Evolutionary conservation across 2,329 filamentous ascomycete species (phyloP).

Genomic region (Aspergillus aculeatus): DNA sequence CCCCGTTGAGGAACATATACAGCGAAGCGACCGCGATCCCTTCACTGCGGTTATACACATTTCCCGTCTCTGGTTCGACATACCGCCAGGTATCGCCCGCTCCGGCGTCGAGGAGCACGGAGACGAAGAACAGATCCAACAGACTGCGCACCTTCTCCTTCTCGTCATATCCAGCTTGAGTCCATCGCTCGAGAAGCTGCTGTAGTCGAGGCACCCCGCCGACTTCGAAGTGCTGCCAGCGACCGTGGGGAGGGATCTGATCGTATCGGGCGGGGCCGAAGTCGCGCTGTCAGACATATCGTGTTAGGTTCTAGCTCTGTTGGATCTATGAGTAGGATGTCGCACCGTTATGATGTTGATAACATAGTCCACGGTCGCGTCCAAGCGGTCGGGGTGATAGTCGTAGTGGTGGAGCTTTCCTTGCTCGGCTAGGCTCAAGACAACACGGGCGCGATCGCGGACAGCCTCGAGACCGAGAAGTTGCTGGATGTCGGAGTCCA

Average conservation of each 20-base stretch:
- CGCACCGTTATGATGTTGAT: constrained; percentile 41
- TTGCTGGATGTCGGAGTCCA: constrained; percentile 26
- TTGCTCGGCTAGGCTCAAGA: constrained; percentile 38
- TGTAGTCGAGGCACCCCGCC: constrained; percentile 53
- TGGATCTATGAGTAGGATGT: neutral
- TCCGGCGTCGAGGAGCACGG: constrained; percentile 58
- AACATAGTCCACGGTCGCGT: constrained; percentile 45
- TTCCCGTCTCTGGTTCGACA: constrained; percentile 37
- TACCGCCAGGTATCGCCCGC: constrained; percentile 53
- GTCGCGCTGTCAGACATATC: constrained; percentile 43
- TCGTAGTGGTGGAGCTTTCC: constrained; percentile 46
- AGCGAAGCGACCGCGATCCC: constrained; percentile 53
- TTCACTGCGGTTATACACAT: constrained; percentile 46
- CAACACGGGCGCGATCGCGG: constrained; percentile 26
- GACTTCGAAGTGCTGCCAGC: constrained; percentile 65
- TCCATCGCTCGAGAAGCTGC: constrained; percentile 49
- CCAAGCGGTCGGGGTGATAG: constrained; percentile 41
- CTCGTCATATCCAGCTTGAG: constrained; percentile 42
- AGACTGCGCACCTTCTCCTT: constrained; percentile 54
- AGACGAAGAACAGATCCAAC: constrained; percentile 62
- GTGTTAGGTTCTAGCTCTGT: neutral
- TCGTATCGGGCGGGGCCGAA: constrained; percentile 50
- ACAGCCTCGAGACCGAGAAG: constrained; percentile 31
- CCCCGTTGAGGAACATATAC: constrained; percentile 50
- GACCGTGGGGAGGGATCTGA: constrained; percentile 55